phyloP scores from a whole-genome alignment of 2,329 filamentous ascomycete species.

The Colletotrichum coccodes region DNA sequence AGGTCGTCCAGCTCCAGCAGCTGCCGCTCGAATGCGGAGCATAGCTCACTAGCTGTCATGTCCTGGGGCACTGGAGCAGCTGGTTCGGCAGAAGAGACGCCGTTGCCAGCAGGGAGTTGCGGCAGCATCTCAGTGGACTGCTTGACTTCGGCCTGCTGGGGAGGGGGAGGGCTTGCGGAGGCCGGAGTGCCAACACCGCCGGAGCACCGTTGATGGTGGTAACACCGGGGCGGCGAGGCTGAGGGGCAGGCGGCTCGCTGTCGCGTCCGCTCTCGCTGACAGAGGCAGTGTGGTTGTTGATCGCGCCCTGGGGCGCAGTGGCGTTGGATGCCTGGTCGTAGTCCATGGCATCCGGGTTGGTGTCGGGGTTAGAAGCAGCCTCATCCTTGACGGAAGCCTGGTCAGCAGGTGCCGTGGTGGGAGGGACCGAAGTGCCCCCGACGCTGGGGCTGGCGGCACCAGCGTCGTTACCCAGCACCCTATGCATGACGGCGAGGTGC shows the following conservation, averaged over 20 bases:
- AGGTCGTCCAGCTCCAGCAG: conserved; percentile 69
- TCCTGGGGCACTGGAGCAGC: conserved; percentile 47
- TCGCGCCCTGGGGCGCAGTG: conserved; percentile 43
- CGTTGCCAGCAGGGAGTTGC: conserved; percentile 24
- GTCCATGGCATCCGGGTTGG: conserved; percentile 66
- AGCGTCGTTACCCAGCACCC: conserved; percentile 66
- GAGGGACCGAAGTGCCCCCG: conserved; percentile 43
- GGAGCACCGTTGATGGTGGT: conserved; percentile 68
- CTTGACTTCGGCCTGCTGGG: conserved; percentile 47
- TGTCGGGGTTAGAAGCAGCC: conserved; percentile 63
- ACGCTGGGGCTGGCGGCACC: conserved; percentile 43
- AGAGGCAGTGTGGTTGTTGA: conserved; percentile 34
- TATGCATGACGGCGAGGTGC: conserved; percentile 70
- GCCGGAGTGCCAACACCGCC: conserved; percentile 59
- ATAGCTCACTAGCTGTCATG: conserved; percentile 69
- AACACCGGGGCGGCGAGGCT: conserved; percentile 62
- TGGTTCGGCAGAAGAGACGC: conserved; percentile 37
- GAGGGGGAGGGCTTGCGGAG: conserved; percentile 55
- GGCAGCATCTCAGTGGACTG: conserved; percentile 41
- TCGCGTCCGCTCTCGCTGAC: conserved; percentile 55
- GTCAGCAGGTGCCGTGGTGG: conserved; percentile 38
- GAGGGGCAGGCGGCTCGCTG: conserved; percentile 62
- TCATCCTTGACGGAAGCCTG: conserved; percentile 64
- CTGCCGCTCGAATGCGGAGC: conserved; percentile 68
- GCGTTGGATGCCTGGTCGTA: conserved; percentile 58